Evolutionary conservation across 208 protist species (phyloP), one percentile per base, ranked within the genome.

Genomic region (Trypanosoma melophagium): DNA sequence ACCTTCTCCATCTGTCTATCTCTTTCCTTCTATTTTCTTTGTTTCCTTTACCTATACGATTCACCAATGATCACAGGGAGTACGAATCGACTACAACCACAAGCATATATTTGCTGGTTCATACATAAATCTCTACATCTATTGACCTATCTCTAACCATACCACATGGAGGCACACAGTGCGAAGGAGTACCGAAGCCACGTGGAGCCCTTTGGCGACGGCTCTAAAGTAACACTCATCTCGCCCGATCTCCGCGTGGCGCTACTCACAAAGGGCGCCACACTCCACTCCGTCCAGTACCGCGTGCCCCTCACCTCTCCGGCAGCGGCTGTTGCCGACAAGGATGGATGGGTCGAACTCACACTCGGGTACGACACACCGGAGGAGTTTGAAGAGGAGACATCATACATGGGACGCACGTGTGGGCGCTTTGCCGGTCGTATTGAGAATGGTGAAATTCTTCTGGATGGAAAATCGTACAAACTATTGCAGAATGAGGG

Each of bases 391-490:
- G 54, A 28, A 14, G 2, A 41, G 1, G 54, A 59, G 1, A 42
- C 19, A 13, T 16, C 19, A 10, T 59, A 59, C 28, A 59, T 59
- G 54, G 35, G 52, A 22, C 40, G 40, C 50, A 47, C 65, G 0
- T 64, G 71, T 35, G 87, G 87, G n/a, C 83, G 87, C 44, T 87
- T 72, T 52, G 87, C 84, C 14, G 87, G 87, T 0, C 82, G 84
- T 71, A 88, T 93, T 42, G 87, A 55, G 21, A 71, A 82, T 49
- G 87, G 74, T 22, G 74, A 80, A 51, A 86, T 93, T 28, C 44
- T 54, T 4, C 64, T 93, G 7, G 72, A 83, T 19, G 66, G 71
- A 25, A 78, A 35, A 17, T 62, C 74, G 28, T 89, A 90, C 75
- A 81, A 79, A 52, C 75, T 89, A 19, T 47, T 82, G 58, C 72